Evolutionary conservation across 2,329 filamentous ascomycete genomes (phyloP).

Genomic region (Alternaria sp.): DNA sequence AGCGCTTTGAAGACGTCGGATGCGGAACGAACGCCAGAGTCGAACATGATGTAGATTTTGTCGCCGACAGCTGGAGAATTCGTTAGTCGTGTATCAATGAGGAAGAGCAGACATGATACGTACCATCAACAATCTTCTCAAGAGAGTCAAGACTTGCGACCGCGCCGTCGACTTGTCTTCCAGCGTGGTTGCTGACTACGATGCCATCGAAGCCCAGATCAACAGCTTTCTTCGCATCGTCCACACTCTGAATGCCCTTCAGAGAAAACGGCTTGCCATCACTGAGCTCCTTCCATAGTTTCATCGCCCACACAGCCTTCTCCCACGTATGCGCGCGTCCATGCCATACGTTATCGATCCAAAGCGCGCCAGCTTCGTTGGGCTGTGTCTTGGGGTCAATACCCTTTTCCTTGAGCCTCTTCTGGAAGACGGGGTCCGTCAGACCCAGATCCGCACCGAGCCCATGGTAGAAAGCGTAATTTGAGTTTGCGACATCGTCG

Average conservation of each 20-base stretch:
- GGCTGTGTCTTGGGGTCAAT: slow-evolving; percentile 62
- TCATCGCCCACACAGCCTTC: slow-evolving; percentile 69
- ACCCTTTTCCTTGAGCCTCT: slow-evolving; percentile 56
- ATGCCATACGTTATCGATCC: slow-evolving; percentile 72
- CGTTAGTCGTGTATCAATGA: not conserved
- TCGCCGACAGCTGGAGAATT: slow-evolving; percentile 54
- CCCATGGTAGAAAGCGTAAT: slow-evolving; percentile 69
- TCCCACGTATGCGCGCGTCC: slow-evolving; percentile 69
- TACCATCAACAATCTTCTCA: slow-evolving; percentile 63
- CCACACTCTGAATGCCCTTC: slow-evolving; percentile 73
- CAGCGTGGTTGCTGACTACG: slow-evolving; percentile 74
- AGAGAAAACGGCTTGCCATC: slow-evolving; percentile 66
- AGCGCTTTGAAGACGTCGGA: slow-evolving; percentile 67
- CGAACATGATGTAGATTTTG: slow-evolving; percentile 63
- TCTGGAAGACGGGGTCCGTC: slow-evolving; percentile 65
- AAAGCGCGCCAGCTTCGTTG: slow-evolving; percentile 63
- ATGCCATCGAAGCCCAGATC: slow-evolving; percentile 70
- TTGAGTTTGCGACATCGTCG: slow-evolving; percentile 62
- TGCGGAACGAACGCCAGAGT: slow-evolving; percentile 64
- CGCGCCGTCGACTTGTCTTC: slow-evolving; percentile 68
- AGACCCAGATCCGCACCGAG: slow-evolving; percentile 66
- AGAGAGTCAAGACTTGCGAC: slow-evolving; percentile 65
- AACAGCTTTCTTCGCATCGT: slow-evolving; percentile 67
- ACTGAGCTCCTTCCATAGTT: slow-evolving; percentile 61
- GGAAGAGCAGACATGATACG: slow-evolving; percentile 11